Evolutionary conservation across 225 moss, liverwort and hornwort species (phyloP).

Genomic region (Lunularia cruciata): DNA sequence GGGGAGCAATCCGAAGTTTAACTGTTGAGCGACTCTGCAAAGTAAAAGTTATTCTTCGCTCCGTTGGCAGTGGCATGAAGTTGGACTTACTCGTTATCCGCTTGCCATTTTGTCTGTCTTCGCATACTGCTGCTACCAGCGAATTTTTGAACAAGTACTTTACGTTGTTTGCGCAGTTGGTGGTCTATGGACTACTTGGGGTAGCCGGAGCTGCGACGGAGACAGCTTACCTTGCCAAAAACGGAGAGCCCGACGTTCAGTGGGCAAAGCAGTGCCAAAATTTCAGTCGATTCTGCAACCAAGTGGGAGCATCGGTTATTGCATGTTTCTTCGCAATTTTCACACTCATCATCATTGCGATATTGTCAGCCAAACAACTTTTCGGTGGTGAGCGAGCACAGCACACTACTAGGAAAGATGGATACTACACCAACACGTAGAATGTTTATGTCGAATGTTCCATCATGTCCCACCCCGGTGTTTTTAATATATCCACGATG

Average conservation of each 20-base stretch:
- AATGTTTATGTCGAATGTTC: too few species aligned
- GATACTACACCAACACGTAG: constrained; percentile 8
- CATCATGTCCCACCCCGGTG: too few species aligned
- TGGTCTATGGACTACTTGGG: constrained; percentile 15
- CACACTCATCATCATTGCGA: not conserved
- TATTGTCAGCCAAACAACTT: constrained; percentile 22
- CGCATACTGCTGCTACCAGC: too few species aligned
- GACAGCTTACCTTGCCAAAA: constrained; percentile 26
- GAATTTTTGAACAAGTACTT: too few species aligned
- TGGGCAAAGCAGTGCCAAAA: constrained; percentile 16
- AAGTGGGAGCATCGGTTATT: constrained; percentile 23
- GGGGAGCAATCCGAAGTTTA: too few species aligned
- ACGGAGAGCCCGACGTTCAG: not conserved
- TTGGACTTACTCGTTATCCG: not conserved
- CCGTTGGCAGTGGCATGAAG: not conserved
- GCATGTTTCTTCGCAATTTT: constrained; percentile 14
- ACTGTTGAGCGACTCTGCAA: too few species aligned
- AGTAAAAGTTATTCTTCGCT: too few species aligned
- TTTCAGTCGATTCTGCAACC: constrained; percentile 30
- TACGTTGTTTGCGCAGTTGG: constrained; percentile 19
- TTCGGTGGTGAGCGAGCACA: constrained; percentile 8
- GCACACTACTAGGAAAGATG: constrained; percentile 6
- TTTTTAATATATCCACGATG: too few species aligned
- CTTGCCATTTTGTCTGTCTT: not conserved
- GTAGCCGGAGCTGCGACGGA: constrained; percentile 29